Conservation (phyloP, 1,139 yeast species). For the Arxiozyma heterogenica region DNA sequence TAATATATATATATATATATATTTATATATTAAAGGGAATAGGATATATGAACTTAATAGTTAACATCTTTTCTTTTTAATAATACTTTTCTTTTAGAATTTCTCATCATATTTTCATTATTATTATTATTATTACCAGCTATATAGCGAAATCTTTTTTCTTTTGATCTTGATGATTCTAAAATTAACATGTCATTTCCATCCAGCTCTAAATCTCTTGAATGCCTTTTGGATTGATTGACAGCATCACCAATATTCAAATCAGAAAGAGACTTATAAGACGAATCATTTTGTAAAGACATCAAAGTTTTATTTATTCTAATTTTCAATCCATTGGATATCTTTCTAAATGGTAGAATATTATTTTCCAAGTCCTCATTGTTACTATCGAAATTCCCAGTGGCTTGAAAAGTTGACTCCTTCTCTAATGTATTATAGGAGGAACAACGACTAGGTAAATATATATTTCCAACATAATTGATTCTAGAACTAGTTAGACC, state of each 20-base stretch:
- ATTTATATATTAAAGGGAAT: not conserved
- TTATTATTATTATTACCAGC: not conserved
- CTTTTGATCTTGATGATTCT: not conserved
- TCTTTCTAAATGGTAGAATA: constrained; percentile 32
- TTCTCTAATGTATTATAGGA: not conserved
- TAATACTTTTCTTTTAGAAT: not conserved
- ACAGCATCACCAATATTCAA: constrained; percentile 26
- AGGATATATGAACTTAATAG: not conserved
- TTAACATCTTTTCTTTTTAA: not conserved
- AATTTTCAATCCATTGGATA: constrained; percentile 35
- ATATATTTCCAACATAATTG: not conserved
- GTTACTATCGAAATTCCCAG: not conserved
- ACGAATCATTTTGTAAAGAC: constrained; percentile 36
- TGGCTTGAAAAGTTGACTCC: not conserved
- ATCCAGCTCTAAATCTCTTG: not conserved
- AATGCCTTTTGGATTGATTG: constrained; percentile 1
- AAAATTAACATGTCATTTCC: not conserved
- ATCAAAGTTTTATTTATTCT: constrained; percentile 38
- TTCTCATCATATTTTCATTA: not conserved
- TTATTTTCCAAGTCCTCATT: constrained; percentile 12
- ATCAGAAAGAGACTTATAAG: constrained; percentile 31
- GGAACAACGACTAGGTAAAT: not conserved
- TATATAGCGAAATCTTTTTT: not conserved
- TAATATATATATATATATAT: not conserved
- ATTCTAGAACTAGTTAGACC: constrained; percentile 27